Evolutionary conservation across 495 filamentous ascomycete genomes (phyloP), one percentile per base, ranked within the genome.

Genomic region (Friedmanniomyces endolithicus): DNA sequence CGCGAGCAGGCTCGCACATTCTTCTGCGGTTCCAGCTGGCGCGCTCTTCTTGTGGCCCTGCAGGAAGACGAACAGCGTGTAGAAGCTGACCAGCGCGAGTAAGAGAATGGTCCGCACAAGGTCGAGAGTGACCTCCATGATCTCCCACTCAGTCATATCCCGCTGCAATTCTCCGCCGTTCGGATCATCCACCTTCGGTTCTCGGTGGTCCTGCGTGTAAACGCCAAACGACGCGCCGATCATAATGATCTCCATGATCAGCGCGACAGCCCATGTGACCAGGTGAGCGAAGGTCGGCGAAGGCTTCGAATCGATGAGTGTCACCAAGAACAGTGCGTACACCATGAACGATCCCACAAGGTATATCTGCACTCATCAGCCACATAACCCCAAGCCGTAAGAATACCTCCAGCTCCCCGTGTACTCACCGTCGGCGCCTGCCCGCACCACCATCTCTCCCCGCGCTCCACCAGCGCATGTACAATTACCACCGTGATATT

Each of bases 361-460:
- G 65, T 90, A 94, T 64, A 94, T 84, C 89, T 94, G 59, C 24
- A 48, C 44, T 9, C 17, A 47, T 63, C 50, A 64, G 53, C 57
- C 48, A 46, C 17, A 23, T 51, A 20, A 19, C 6, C 37, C 37
- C 12, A n/a, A 3, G 4, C 17, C 37, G 39, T 17, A n/a, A n/a
- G n/a, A n/a, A 16, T n/a, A 40, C 31, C 22, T 27, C 23, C 19
- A 31, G 29, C 51, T 33, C 17, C 34, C 29, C 51, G n/a, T n/a
- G n/a, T 19, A 77, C 86, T 71, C 81, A 97, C 90, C 66, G 85
- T 84, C 52, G 81, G 78, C 27, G 85, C 74, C 69, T 95, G 80
- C 25, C 87, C 87, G 65, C 87, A 92, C 92, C 90, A 96, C 89
- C 90, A 96, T 39, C 80, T 73, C 59, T 85, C 74, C 25, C 83